phyloP scores from a whole-genome alignment of 75 land plant species.

The Pinus tabuliformis region DNA sequence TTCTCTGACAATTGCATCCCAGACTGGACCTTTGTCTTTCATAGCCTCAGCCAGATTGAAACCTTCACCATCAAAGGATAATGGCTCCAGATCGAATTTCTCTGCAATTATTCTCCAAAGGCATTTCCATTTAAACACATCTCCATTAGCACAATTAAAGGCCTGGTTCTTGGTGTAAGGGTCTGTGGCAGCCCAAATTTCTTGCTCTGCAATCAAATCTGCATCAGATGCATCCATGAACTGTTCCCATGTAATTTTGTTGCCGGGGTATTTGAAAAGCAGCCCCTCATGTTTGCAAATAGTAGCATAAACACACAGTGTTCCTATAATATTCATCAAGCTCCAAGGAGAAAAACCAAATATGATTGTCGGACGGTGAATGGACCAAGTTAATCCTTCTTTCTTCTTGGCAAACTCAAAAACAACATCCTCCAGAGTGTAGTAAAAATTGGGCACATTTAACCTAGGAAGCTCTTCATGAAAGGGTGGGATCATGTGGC shows the following conservation, averaged over 20 bases:
- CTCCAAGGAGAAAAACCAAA: constrained; percentile 73
- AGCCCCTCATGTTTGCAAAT: constrained; percentile 62
- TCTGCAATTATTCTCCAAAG: constrained; percentile 72
- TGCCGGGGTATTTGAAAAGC: constrained; percentile 53
- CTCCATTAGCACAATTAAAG: constrained; percentile 72
- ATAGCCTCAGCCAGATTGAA: constrained; percentile 49
- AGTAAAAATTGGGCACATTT: constrained; percentile 57
- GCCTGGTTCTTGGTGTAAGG: constrained; percentile 72
- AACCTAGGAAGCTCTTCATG: constrained; percentile 73
- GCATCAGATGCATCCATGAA: constrained; percentile 68
- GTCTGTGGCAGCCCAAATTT: constrained; percentile 78
- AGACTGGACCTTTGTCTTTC: constrained; percentile 64
- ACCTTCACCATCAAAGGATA: constrained; percentile 15
- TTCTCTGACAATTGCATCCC: constrained; percentile 78
- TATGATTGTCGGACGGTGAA: constrained; percentile 62
- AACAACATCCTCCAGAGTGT: constrained; percentile 51
- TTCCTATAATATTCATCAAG: constrained; percentile 50
- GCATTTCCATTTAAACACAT: constrained; percentile 69
- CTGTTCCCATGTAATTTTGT: constrained; percentile 49
- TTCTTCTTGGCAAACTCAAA: constrained; percentile 33
- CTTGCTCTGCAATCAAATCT: constrained; percentile 80
- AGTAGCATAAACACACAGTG: constrained; percentile 60
- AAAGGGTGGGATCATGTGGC: constrained; percentile 62
- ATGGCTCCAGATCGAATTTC: constrained; percentile 47
- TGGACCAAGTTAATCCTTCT: constrained; percentile 46